Conservation (phyloP, 2,329 filamentous ascomycete species). For the Monosporascus sp. region DNA sequence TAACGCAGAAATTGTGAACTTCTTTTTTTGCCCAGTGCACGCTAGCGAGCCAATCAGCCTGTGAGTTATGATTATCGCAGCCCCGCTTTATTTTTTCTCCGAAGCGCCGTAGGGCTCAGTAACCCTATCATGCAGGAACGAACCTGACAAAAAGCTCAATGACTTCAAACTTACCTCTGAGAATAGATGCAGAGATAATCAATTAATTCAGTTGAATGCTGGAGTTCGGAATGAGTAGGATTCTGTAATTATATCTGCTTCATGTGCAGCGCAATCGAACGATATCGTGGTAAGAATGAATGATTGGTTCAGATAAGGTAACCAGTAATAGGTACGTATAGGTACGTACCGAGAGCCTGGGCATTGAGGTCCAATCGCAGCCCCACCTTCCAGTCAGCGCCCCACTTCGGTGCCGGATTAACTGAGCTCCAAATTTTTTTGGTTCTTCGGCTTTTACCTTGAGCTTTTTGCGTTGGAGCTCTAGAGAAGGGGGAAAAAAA, state of each 20-base stretch:
- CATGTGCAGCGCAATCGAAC: background rate
- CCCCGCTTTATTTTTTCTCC: background rate
- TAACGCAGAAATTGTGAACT: background rate
- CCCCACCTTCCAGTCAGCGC: background rate
- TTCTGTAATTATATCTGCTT: background rate
- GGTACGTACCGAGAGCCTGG: background rate
- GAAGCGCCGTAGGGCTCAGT: background rate
- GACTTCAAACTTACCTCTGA: background rate
- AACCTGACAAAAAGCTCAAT: too few species aligned
- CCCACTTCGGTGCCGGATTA: background rate
- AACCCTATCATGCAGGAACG: background rate
- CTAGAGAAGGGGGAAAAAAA: background rate
- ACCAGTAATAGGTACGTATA: background rate
- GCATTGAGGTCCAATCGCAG: background rate
- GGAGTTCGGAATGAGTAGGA: background rate
- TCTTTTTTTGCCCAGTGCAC: background rate
- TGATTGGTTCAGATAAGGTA: background rate
- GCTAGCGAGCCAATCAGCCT: background rate
- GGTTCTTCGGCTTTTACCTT: background rate
- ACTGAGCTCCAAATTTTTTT: background rate
- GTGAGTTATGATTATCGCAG: background rate
- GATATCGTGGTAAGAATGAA: background rate
- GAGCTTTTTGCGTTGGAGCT: background rate
- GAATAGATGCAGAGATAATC: background rate
- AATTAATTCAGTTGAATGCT: background rate